Base-by-base conservation (phyloP, 116 monocot genomes). In the Posidonia oceanica region DNA sequence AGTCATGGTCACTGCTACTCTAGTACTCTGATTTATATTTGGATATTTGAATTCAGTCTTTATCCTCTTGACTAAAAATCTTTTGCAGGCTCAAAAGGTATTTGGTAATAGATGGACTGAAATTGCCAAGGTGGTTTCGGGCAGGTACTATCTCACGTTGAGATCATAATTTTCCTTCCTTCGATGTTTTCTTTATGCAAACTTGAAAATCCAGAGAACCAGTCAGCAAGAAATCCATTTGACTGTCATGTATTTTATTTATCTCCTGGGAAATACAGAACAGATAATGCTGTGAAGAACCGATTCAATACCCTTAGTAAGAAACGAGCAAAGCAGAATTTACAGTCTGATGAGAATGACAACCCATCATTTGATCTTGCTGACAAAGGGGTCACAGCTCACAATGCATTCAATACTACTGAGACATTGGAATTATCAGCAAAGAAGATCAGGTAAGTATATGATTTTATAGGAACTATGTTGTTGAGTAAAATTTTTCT, bases 21-120 rank as follows among this genome's bases (percentile, higher is more conserved):
- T 29, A 29, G 29, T 29, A 57, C 16, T n/a, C 57, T 5, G 20
- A 18, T 57, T 57, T 57, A 57, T 20, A 18, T 57, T 57, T 62
- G 62, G 62, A 62, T 36, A 20, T 4, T 37, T 22, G 62, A 29
- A 13, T 39, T 18, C 20, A 17, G 51, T 10, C 22, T 51, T 66
- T 13, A 66, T 66, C n/a, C 14, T 68, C 37, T 53, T 37, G 39
- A 39, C 14, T 48, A 53, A 59, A 54, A 0, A 14, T 67, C 53
- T 36, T 79, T 36, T 80, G 39, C 76, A 95, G 94, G 95, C 91
- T 69, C 95, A 96, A 65, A 96, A 85, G 76, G 75, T 91, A 68
- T 88, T 84, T 71, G 95, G 95, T 22, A 96, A 96, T 70, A 81
- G 81, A 81, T 96, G 95, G 95, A 96, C 91, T 61, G 91, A 96